Evolutionary conservation across 1,284 basidiomycete species (phyloP).

Genomic region (Cryptococcus sp.): DNA sequence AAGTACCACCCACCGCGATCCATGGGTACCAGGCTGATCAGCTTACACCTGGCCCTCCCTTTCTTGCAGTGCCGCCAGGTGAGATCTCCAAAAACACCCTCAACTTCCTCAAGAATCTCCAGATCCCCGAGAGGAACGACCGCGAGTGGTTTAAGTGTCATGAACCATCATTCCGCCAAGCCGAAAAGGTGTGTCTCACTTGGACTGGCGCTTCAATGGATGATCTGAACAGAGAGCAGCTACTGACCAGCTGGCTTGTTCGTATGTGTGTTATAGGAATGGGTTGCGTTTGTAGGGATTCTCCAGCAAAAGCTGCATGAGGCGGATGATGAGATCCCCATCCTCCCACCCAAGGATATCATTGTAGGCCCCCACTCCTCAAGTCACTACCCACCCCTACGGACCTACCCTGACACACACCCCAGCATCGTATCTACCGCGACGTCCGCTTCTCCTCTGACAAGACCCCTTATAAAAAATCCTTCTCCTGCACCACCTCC

Average conservation of each 20-base stretch:
- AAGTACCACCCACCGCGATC: background rate
- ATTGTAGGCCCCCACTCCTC: slow-evolving; percentile 57
- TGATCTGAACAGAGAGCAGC: background rate
- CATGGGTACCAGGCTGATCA: background rate
- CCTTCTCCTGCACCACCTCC: slow-evolving; percentile 53
- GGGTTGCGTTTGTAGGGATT: slow-evolving; percentile 72
- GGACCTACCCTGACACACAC: background rate
- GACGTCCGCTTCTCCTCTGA: slow-evolving; percentile 68
- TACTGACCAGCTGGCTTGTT: slow-evolving; percentile 3
- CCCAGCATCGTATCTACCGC: slow-evolving; percentile 51
- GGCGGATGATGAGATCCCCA: slow-evolving; percentile 74
- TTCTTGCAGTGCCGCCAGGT: slow-evolving; percentile 68
- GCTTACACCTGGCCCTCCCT: background rate
- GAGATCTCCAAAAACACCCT: slow-evolving; percentile 80
- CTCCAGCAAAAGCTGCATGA: slow-evolving; percentile 65
- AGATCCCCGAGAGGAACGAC: slow-evolving; percentile 75
- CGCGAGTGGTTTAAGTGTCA: slow-evolving; percentile 65
- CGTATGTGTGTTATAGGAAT: slow-evolving; percentile 60
- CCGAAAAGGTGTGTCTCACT: slow-evolving; percentile 57
- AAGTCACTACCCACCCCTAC: background rate
- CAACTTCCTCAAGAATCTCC: slow-evolving; percentile 67
- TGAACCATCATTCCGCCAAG: slow-evolving; percentile 74
- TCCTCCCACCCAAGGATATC: slow-evolving; percentile 78
- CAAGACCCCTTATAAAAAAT: slow-evolving; percentile 79
- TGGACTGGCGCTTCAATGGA: background rate